Percentiles rank a stretch among this genome's conserved stretches.
phyloP scores from a whole-genome alignment of 768 basidiomycete species.

The Stropharia rugosoannulata region DNA sequence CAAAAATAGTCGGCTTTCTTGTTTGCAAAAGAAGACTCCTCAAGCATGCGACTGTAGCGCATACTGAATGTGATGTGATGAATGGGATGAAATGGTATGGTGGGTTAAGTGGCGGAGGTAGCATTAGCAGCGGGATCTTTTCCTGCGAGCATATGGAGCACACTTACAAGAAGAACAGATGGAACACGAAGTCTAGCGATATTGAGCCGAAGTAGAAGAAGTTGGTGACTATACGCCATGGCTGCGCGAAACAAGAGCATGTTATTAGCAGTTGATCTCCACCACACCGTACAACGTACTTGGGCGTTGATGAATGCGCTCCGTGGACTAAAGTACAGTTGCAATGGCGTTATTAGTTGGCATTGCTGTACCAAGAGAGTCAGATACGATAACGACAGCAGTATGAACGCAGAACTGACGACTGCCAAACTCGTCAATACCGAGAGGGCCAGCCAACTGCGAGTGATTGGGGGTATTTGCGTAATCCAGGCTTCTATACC shows the following conservation, averaged over 20 bases:
- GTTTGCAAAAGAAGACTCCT: slow-evolving; percentile 94
- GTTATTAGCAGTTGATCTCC: slow-evolving; percentile 3
- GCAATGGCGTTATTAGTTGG: slow-evolving; percentile 84
- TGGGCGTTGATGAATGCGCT: slow-evolving; percentile 80
- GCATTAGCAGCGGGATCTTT: not conserved
- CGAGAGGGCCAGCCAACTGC: slow-evolving; percentile 80
- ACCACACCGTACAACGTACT: slow-evolving; percentile 38
- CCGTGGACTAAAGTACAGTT: slow-evolving; percentile 91
- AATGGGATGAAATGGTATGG: not conserved
- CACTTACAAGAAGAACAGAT: slow-evolving; percentile 97
- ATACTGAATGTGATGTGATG: slow-evolving; percentile 53
- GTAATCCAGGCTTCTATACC: slow-evolving; percentile 89
- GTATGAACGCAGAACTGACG: slow-evolving; percentile 49
- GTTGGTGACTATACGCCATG: slow-evolving; percentile 86
- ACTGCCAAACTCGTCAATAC: slow-evolving; percentile 83
- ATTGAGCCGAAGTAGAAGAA: slow-evolving; percentile 97
- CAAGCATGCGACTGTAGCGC: slow-evolving; percentile 95
- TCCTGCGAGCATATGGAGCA: not conserved
- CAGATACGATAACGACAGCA: not conserved
- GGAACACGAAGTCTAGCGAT: slow-evolving; percentile 93
- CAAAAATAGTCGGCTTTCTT: slow-evolving; percentile 93
- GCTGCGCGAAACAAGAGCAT: slow-evolving; percentile 36
- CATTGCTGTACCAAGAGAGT: slow-evolving; percentile 65
- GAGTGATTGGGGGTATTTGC: slow-evolving; percentile 90
- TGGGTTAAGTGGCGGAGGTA: not conserved